Evolutionary conservation across 2,329 filamentous ascomycete species (phyloP).

Genomic region (Dactylella cylindrospora): DNA sequence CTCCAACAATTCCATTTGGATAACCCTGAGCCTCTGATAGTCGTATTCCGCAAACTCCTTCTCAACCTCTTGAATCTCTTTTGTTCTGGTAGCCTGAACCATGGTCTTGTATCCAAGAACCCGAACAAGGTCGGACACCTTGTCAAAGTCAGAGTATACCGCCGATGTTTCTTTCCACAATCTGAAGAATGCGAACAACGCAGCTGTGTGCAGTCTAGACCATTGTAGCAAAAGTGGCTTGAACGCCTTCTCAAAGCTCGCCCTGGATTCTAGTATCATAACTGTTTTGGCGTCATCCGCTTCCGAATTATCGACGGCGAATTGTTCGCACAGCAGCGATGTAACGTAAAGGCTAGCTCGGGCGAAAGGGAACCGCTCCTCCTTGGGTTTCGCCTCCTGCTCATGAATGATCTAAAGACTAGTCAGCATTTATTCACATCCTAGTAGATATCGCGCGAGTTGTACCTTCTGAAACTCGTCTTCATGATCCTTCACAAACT

Average conservation of each 20-base stretch:
- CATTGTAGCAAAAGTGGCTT: conserved; percentile 86
- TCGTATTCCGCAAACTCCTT: conserved; percentile 86
- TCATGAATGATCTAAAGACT: conserved; percentile 63
- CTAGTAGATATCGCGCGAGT: background rate
- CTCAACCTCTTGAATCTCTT: conserved; percentile 82
- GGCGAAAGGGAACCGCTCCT: conserved; percentile 81
- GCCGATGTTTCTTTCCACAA: conserved; percentile 91
- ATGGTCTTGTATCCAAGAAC: conserved; percentile 89
- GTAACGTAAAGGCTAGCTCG: conserved; percentile 84
- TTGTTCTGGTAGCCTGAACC: conserved; percentile 75
- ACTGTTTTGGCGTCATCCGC: conserved; percentile 76
- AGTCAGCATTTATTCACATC: no score
- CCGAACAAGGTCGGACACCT: conserved; percentile 85
- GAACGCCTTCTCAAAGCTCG: conserved; percentile 83
- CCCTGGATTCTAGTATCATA: conserved; percentile 69
- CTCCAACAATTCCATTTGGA: conserved; percentile 92
- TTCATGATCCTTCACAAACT: conserved; percentile 89
- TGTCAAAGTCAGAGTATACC: conserved; percentile 82
- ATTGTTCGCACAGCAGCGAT: conserved; percentile 87
- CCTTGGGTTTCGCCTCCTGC: conserved; percentile 71
- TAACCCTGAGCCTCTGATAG: conserved; percentile 71
- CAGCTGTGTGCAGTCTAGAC: conserved; percentile 83
- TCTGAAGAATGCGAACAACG: conserved; percentile 82
- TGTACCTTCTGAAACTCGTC: conserved; percentile 84
- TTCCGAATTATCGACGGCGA: conserved; percentile 84